Evolutionary conservation across 768 basidiomycete genomes (phyloP), one percentile per base, ranked within the genome.

Genomic region (Trametes cubensis): DNA sequence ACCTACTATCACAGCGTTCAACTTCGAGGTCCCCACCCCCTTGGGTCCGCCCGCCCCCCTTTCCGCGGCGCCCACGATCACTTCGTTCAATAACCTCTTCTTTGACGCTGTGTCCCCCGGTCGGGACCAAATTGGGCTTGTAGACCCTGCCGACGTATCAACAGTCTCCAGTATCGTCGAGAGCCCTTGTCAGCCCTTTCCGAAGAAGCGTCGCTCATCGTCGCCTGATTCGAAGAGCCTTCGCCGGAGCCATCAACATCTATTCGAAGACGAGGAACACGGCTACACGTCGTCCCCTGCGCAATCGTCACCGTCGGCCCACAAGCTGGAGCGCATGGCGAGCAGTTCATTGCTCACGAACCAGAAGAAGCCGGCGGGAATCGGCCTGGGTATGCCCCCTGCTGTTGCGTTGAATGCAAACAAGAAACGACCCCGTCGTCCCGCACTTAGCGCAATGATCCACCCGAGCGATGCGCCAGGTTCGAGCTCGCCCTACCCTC

Each of bases 401-500:
- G 49, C 55, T 0, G 76, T 66, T 28, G 68, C 82, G 2, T 74
- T 81, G 23, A 79, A 79, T 59, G 67, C 66, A 14, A 77, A 79
- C 56, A 74, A 78, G 62, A 90, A 84, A 73, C 85, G 87, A 45
- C 76, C 80, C 41, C 83, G 90, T 28, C 82, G 89, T 30, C 88
- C 88, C 55, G 83, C 80, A 39, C 76, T 92, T 25, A 91, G 89
- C 18, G 83, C 88, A 1, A 76, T 87, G 74, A 77, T 85, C 8
- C 77, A 79, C 18, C 77, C 85, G 20, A 77, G 78, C 5, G 80
- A 80, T 30, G 68, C 71, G 44, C 55, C 55, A 23, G 28, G 21
- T 20, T 48, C 60, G 14, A 49, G 48, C 25, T 64, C 63, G 18
- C 58, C 63, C 6, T 62, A 44, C 34, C 61, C 62, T n/a, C 63